Evolutionary conservation across 768 basidiomycete genomes (phyloP), one percentile per base, ranked within the genome.

Genomic region (Gelatoporia subvermispora): DNA sequence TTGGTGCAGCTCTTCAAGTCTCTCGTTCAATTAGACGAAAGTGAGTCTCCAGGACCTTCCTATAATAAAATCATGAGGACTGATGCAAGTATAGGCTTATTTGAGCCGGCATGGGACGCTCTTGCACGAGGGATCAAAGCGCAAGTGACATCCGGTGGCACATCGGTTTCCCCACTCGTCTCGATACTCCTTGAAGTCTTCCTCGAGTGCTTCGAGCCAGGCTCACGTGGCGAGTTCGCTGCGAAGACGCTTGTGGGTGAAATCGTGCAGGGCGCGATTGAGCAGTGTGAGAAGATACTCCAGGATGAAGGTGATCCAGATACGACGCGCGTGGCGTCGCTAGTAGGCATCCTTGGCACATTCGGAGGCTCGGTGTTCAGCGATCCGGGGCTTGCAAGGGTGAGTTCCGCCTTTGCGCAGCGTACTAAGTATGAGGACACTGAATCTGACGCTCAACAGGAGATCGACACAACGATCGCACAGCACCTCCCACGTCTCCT

Each of bases 301-400:
- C 47, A 49, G 13, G 48, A 50, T 41, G 48, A 49, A 51, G 57
- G 60, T 15, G 50, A 56, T 20, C 55, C 56, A 23, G 51, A 36
- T 3, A 48, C 64, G 13, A 49, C 36, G 13, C 50, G 48, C 16
- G 49, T 65, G 1, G 43, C 40, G 16, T 55, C 60, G 22, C 60
- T 82, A 23, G 67, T 74, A 13, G 66, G 65, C 35, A 63, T 84
- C 28, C 55, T 87, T 36, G 68, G 73, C 9, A 67, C 71, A 4
- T 85, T 87, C 51, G 76, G 76, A 2, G 62, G 70, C 7, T 64
- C 68, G 0, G 56, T 87, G 13, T 83, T 84, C 49, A 50, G 64
- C 1, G 71, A 81, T 35, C 53, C 34, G 4, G 52, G 59, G 5
- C 69, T 81, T 39, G 59, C 75, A 4, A 53, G 69, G 60, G 83